Evolutionary conservation across 164 flowering plant genomes (phyloP), one percentile per base, ranked within the genome.

Genomic region (Umbellularia californica): DNA sequence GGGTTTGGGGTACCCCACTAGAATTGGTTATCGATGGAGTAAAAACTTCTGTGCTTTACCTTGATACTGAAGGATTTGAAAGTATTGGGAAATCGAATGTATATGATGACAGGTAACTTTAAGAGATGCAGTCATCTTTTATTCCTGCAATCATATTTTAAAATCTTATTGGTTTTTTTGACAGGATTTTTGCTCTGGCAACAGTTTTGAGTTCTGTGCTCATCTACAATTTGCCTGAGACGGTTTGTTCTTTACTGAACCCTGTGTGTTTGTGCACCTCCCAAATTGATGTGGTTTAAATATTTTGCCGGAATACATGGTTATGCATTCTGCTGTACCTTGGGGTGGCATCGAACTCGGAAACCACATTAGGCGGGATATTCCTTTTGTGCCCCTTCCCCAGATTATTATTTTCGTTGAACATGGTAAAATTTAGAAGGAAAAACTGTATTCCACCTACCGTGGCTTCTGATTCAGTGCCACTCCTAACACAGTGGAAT

Each of bases 11-110:
- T 50, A 84, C 87, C 30, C 97, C 99, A 3, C 0, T 94, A 47
- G 95, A 90, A 77, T 1, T 91, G 78, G 86, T 83, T 72, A 83
- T 96, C 76, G 85, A 88, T 79, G 99, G 99, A 65, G 88, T 85
- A n/a, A 92, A 87, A 82, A 93, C 94, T 67, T 89, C 99, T 69
- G 94, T 95, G 60, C 75, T 95, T 80, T 95, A 89, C 84, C 97
- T 95, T 81, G 99, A 96, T 74, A 96, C 99, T 13, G 98, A 96
- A 82, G 99, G 99, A 74, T 96, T 96, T 90, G 99, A 96, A 87
- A 96, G 99, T 84, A 77, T 94, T 85, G 99, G 99, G 77, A 96
- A 96, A 85, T 96, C 99, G 62, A 96, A 94, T 84, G 97, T 96
- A 15, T 96, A 96, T 79, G 98, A 94, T 88, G 99, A 94, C 81